Percentiles rank a stretch among this genome's conserved stretches.
phyloP scores from a whole-genome alignment of 2,329 filamentous ascomycete species.

The Helminthosporium solani region DNA sequence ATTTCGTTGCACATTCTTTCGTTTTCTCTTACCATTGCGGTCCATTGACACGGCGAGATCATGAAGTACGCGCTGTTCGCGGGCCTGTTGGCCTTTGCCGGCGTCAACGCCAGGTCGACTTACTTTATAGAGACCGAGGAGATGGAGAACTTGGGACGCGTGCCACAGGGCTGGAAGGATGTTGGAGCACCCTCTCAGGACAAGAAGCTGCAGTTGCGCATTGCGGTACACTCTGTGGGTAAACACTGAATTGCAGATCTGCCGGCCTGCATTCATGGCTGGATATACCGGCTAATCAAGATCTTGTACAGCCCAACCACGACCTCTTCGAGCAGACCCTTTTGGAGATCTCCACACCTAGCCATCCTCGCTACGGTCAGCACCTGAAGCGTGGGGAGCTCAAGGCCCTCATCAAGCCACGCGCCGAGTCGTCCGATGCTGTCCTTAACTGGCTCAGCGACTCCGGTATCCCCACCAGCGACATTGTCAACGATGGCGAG shows the following conservation, averaged over 20 bases:
- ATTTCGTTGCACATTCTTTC: slow-evolving; percentile 2
- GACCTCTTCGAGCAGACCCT: slow-evolving; percentile 59
- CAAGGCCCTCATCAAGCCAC: slow-evolving; percentile 55
- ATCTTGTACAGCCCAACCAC: slow-evolving; percentile 51
- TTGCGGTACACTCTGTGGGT: slow-evolving; percentile 42
- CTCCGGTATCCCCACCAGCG: slow-evolving; percentile 49
- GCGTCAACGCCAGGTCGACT: slow-evolving; percentile 27
- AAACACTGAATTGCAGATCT: background rate
- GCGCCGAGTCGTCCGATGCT: slow-evolving; percentile 48
- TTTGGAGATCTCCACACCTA: slow-evolving; percentile 63
- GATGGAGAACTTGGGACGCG: slow-evolving; percentile 33
- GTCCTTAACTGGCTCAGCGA: slow-evolving; percentile 58
- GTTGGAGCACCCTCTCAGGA: slow-evolving; percentile 33
- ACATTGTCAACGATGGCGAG: slow-evolving; percentile 55
- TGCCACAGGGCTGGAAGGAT: slow-evolving; percentile 41
- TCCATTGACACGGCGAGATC: background rate
- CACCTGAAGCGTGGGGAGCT: slow-evolving; percentile 64
- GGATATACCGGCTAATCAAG: slow-evolving; percentile 18
- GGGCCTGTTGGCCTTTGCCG: slow-evolving; percentile 35
- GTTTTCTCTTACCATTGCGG: background rate
- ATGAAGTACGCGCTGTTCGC: slow-evolving; percentile 37
- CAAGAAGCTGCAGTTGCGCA: slow-evolving; percentile 41
- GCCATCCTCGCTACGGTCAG: slow-evolving; percentile 59
- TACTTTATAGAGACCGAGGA: slow-evolving; percentile 30
- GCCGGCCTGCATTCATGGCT: background rate